Evolutionary conservation across 805 yeast species (phyloP).

Genomic region (Yueomyces sp.): DNA sequence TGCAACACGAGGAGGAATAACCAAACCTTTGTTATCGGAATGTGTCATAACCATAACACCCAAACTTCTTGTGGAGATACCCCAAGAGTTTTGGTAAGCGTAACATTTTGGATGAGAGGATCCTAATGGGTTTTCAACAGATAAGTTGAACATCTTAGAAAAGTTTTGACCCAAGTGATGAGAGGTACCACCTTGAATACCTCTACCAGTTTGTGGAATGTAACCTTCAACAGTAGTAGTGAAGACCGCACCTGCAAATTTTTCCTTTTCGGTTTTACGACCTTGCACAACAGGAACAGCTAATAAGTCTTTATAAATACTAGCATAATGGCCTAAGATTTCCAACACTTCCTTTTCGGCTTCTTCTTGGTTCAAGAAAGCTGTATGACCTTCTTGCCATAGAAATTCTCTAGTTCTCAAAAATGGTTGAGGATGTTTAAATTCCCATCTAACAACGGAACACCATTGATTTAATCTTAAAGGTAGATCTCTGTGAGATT

Average conservation of each 20-base stretch:
- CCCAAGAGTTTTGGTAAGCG: constrained; percentile 99
- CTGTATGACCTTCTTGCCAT: constrained; percentile 99
- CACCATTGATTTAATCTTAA: constrained; percentile 97
- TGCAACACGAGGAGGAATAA: constrained; percentile 94
- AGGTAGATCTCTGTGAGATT: constrained; percentile 97
- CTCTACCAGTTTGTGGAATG: constrained; percentile 97
- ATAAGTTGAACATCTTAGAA: constrained; percentile 93
- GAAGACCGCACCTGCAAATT: constrained; percentile 94
- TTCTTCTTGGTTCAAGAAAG: constrained; percentile 71
- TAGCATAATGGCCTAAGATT: constrained; percentile 76
- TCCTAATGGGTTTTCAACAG: constrained; percentile 93
- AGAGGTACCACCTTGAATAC: constrained; percentile 98
- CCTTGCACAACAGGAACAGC: constrained; percentile 98
- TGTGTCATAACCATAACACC: constrained; percentile 99
- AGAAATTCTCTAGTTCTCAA: constrained; percentile 96
- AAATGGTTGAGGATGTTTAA: constrained; percentile 99
- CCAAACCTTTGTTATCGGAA: constrained; percentile 96
- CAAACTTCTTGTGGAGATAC: constrained; percentile 92
- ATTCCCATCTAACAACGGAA: constrained; percentile 99
- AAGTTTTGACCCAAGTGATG: constrained; percentile 97
- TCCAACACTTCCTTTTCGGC: constrained; percentile 75
- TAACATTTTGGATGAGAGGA: constrained; percentile 71
- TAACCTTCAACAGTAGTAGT: constrained; percentile 96
- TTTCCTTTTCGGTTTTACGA: constrained; percentile 91
- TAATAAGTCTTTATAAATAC: constrained; percentile 76